These are phyloP conservation scores for Angomonas ambiguus DNA, from an alignment of 208 protist genomes.

Conservation along the genomic window DNA sequence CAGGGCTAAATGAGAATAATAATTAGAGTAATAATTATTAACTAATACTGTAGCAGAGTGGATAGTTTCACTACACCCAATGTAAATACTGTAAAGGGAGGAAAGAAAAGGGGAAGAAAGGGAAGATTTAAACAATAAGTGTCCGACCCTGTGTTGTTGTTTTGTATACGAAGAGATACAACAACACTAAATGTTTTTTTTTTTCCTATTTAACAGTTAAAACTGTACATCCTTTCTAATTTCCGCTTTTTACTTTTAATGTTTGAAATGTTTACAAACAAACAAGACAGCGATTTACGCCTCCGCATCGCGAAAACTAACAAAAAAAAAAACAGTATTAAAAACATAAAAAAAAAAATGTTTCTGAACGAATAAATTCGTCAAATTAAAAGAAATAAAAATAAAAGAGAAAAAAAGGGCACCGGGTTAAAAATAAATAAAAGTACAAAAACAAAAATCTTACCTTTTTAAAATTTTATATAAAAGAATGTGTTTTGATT, in stretches of 20 bases:
- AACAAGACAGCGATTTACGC: no score
- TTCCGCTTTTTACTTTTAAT: no score
- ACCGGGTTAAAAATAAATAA: background rate
- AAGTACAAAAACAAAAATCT: no score
- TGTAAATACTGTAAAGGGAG: background rate
- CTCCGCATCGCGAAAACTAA: no score
- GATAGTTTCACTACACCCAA: background rate
- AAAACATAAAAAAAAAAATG: background rate
- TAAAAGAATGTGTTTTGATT: background rate
- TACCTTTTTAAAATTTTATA: background rate
- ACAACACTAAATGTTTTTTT: no score
- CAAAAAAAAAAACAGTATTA: background rate
- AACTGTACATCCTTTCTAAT: no score
- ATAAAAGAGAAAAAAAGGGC: background rate
- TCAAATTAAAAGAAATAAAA: background rate
- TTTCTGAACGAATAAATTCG: background rate
- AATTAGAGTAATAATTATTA: background rate
- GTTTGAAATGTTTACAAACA: no score
- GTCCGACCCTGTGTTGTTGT: no score
- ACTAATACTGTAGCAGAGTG: background rate
- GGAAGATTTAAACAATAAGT: background rate
- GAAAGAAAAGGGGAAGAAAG: background rate
- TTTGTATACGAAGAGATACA: no score
- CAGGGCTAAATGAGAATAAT: background rate
- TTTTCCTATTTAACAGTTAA: no score